Conservation (phyloP, 768 basidiomycete genomes). For the Calocera viscosa region DNA sequence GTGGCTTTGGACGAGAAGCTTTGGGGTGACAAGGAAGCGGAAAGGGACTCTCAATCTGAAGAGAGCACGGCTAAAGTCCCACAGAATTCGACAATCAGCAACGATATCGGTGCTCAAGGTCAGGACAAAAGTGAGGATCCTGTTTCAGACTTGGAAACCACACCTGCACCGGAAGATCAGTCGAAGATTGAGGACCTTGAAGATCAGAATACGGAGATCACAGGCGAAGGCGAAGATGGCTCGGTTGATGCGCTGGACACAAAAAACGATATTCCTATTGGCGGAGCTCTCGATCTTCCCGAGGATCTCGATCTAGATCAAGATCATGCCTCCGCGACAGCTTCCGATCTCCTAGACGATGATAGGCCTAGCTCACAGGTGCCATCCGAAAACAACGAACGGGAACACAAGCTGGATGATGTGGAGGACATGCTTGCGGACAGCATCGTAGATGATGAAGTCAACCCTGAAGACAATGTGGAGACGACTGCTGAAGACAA, state of each 20-base stretch:
- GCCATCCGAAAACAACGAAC: conserved; percentile 19
- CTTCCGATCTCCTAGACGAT: conserved; percentile 9
- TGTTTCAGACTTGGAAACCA: conserved; percentile 48
- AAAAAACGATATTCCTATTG: conserved; percentile 65
- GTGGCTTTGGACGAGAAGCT: conserved; percentile 87
- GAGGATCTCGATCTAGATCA: conserved; percentile 62
- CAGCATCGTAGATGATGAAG: conserved; percentile 23
- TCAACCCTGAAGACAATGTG: conserved; percentile 28
- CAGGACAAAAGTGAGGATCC: conserved; percentile 40
- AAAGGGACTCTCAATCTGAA: conserved; percentile 14
- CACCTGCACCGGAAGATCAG: conserved; percentile 29
- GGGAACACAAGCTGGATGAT: conserved; percentile 32
- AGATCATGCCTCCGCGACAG: conserved; percentile 17
- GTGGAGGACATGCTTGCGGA: conserved; percentile 22
- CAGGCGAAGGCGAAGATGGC: conserved; percentile 29
- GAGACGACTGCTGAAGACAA: conserved; percentile 16
- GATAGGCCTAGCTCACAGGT: conserved; percentile 6
- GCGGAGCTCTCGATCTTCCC: conserved; percentile 75
- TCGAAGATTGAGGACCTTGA: conserved; percentile 29
- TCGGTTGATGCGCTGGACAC: conserved; percentile 42
- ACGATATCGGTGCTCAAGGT: conserved; percentile 20
- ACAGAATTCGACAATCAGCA: conserved; percentile 25
- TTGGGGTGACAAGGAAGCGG: conserved; percentile 65
- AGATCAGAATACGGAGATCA: conserved; percentile 18
- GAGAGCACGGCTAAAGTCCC: conserved; percentile 15